phyloP scores from a whole-genome alignment of 257 asterid species.

The Euphrasia confusa region DNA sequence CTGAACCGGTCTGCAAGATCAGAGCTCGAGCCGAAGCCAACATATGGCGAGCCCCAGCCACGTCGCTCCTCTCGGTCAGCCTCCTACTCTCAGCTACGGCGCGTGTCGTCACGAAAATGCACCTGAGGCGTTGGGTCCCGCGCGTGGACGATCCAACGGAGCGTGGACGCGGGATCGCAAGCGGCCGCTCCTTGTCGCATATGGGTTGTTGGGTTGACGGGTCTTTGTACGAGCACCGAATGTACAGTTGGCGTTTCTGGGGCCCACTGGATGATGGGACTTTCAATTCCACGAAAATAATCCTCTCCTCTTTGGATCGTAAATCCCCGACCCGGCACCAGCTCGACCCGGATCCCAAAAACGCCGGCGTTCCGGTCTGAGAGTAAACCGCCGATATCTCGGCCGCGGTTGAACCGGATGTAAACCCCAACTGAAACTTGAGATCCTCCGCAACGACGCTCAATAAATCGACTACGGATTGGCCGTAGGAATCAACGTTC shows the following conservation, averaged over 20 bases:
- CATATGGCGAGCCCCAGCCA: conserved; percentile 57
- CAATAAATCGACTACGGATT: conserved; percentile 34
- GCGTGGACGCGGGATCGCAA: conserved; percentile 48
- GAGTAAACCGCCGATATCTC: conserved; percentile 60
- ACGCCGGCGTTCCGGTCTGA: conserved; percentile 27
- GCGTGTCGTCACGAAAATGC: conserved; percentile 49
- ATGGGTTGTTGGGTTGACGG: conserved; percentile 57
- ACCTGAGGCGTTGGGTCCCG: conserved; percentile 31
- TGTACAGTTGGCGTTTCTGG: conserved; percentile 50
- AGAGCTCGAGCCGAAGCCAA: conserved; percentile 57
- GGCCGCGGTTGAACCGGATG: conserved; percentile 42
- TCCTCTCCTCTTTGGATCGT: conserved; percentile 56
- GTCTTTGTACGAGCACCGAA: conserved; percentile 57
- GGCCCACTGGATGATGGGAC: conserved; percentile 53
- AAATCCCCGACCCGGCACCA: conserved; percentile 47
- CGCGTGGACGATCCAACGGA: conserved; percentile 48
- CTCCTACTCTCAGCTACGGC: conserved; percentile 70
- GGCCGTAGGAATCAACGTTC: conserved; percentile 30
- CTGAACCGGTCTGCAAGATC: conserved; percentile 41
- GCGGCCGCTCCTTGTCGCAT: conserved; percentile 44
- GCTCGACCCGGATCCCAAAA: conserved; percentile 58
- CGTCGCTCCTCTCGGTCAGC: conserved; percentile 44
- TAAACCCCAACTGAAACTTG: conserved; percentile 38
- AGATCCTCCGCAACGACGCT: conserved; percentile 44
- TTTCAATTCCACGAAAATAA: conserved; percentile 55